Conservation (phyloP, 1,139 yeast species). For the Yamadazyma kanchanaburiensis region DNA sequence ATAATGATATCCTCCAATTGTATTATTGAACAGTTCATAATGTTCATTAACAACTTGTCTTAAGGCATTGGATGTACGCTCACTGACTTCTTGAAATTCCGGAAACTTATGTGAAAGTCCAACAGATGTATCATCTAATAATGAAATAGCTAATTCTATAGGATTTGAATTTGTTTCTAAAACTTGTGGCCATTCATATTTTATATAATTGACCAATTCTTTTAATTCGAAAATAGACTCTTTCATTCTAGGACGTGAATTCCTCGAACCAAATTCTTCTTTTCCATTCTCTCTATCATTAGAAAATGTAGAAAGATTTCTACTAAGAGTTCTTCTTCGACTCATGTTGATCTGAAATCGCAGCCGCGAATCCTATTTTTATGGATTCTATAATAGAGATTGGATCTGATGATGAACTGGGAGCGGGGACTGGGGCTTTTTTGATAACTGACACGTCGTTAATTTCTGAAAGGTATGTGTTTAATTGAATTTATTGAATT, state of each 20-base stretch:
- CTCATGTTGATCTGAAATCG: slow-evolving; percentile 6
- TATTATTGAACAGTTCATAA: slow-evolving; percentile 79
- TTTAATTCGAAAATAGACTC: slow-evolving; percentile 37
- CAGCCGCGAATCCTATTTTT: background rate
- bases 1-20: slow-evolving; percentile 72
- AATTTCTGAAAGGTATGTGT: background rate
- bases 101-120: slow-evolving; percentile 73
- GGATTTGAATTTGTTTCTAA: slow-evolving; percentile 45
- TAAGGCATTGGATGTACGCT: slow-evolving; percentile 55
- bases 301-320: too few species aligned
- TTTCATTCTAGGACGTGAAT: slow-evolving; percentile 15
- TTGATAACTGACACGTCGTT: slow-evolving; percentile 1
- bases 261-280: too few species aligned
- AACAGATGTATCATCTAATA: slow-evolving; percentile 82
- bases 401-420: slow-evolving; percentile 4
- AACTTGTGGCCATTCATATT: slow-evolving; percentile 47
- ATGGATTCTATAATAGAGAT: slow-evolving; percentile 3
- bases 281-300: too few species aligned
- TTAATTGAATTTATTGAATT: too few species aligned
- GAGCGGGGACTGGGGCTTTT: too few species aligned
- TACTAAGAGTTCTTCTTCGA: slow-evolving; percentile 20
- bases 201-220: slow-evolving; percentile 33
- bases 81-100: slow-evolving; percentile 54
- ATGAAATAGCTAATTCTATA: slow-evolving; percentile 74
- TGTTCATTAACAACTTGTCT: slow-evolving; percentile 76